These are phyloP conservation scores for Monosporozyma aerobia DNA, from an alignment of 805 yeast species.

Conservation along the genomic window DNA sequence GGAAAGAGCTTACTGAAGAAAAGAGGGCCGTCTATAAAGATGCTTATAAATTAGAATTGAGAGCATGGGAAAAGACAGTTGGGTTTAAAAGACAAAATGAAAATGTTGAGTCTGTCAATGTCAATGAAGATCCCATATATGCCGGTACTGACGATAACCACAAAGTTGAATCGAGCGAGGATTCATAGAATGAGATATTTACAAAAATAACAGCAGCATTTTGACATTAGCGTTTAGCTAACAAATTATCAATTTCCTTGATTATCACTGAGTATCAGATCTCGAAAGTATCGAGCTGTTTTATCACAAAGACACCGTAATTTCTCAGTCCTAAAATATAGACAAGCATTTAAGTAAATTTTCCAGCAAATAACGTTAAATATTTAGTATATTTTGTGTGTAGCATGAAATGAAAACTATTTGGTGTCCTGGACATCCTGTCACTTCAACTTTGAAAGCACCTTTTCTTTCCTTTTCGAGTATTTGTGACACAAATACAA, in stretches of 20 bases:
- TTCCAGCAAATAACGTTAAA: no score
- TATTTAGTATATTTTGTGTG: no score
- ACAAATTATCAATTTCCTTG: no score
- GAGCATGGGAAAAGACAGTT: conserved; percentile 30
- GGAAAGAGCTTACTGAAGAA: conserved; percentile 24
- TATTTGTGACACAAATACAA: neutral
- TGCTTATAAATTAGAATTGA: conserved; percentile 29
- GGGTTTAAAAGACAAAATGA: neutral
- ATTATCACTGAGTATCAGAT: no score
- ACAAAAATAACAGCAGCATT: no score
- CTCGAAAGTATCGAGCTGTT: neutral
- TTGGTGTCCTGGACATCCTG: no score
- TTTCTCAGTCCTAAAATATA: neutral
- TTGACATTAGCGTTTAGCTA: no score
- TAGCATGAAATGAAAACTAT: no score
- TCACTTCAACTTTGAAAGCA: neutral
- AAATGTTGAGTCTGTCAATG: neutral
- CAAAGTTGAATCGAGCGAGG: neutral
- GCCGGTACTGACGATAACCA: neutral
- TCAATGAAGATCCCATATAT: neutral
- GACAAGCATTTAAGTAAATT: neutral
- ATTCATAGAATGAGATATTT: neutral
- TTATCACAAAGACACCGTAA: neutral
- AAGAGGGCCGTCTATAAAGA: conserved; percentile 28
- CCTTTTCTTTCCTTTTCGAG: neutral